Percentiles rank a stretch among this genome's conserved stretches.
Evolutionary conservation across 441 rosid genomes (phyloP).

Genomic region (Adansonia madagascariensis): DNA sequence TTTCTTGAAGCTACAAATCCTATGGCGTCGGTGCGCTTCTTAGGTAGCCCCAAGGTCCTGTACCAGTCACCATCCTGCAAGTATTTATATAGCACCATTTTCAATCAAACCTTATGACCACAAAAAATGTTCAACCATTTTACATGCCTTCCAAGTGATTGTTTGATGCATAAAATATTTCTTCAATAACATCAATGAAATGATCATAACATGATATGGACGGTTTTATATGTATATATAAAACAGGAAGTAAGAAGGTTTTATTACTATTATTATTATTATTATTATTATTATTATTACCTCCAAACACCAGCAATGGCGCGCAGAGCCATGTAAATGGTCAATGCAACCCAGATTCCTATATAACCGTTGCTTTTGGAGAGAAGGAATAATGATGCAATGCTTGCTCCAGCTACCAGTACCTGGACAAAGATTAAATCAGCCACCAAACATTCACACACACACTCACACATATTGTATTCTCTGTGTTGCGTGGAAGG

Average conservation of each 20-base stretch:
- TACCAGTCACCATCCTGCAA: constrained; percentile 87
- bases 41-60: constrained; percentile 82
- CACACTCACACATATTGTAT: too few species aligned
- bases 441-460: too few species aligned
- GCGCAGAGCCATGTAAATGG: constrained; percentile 85
- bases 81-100: not conserved
- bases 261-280: too few species aligned
- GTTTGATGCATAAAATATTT: not conserved
- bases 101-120: not conserved
- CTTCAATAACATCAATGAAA: not conserved
- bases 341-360: constrained; percentile 86
- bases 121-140: too few species aligned
- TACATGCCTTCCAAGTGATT: not conserved
- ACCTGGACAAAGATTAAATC: constrained; percentile 44
- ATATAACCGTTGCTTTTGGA: constrained; percentile 62
- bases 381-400: constrained; percentile 56
- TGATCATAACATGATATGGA: too few species aligned
- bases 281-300: constrained; percentile 33
- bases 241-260: not conserved
- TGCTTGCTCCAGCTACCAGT: constrained; percentile 62
- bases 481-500: too few species aligned
- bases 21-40: constrained; percentile 27
- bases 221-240: not conserved
- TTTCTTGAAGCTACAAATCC: too few species aligned
- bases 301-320: constrained; percentile 82